Evolutionary conservation across 2,329 filamentous ascomycete species (phyloP).

Genomic region (Aureobasidium lini): DNA sequence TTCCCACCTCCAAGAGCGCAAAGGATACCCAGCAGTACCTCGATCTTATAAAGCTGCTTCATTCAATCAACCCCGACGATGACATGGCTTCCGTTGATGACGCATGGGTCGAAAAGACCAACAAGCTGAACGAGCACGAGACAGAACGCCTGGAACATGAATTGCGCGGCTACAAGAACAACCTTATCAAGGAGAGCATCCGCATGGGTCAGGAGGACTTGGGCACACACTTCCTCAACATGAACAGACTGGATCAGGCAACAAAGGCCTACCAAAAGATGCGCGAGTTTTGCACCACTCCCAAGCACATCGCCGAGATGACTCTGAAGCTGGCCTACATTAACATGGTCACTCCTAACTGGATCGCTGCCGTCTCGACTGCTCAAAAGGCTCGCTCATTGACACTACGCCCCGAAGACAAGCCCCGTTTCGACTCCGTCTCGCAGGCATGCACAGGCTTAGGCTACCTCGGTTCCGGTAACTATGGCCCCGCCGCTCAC

Average conservation of each 20-base stretch:
- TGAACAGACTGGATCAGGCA: conserved; percentile 58
- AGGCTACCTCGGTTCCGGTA: conserved; percentile 48
- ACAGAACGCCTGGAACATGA: conserved; percentile 72
- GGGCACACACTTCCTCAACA: conserved; percentile 72
- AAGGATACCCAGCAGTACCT: conserved; percentile 67
- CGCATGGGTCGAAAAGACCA: conserved; percentile 65
- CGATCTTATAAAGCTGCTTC: conserved; percentile 59
- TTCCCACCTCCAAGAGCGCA: conserved; percentile 67
- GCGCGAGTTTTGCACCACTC: conserved; percentile 80
- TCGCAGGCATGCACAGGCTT: conserved; percentile 56
- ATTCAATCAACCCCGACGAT: conserved; percentile 56
- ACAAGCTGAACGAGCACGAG: conserved; percentile 60
- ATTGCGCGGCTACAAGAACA: conserved; percentile 90
- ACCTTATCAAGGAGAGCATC: conserved; percentile 94
- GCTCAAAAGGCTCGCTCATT: conserved; percentile 40
- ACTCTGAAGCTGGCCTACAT: conserved; percentile 70
- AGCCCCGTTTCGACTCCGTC: conserved; percentile 54
- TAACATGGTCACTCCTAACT: conserved; percentile 68
- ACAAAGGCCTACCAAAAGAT: conserved; percentile 75
- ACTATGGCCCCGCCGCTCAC: conserved; percentile 61
- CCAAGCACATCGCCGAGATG: conserved; percentile 77
- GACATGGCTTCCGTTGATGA: conserved; percentile 60
- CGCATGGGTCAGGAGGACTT: conserved; percentile 94
- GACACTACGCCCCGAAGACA: conserved; percentile 49
- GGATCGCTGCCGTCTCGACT: conserved; percentile 50